Evolutionary conservation across 2,329 filamentous ascomycete genomes (phyloP), one percentile per base, ranked within the genome.

Genomic region (Hypoxylon sp.): DNA sequence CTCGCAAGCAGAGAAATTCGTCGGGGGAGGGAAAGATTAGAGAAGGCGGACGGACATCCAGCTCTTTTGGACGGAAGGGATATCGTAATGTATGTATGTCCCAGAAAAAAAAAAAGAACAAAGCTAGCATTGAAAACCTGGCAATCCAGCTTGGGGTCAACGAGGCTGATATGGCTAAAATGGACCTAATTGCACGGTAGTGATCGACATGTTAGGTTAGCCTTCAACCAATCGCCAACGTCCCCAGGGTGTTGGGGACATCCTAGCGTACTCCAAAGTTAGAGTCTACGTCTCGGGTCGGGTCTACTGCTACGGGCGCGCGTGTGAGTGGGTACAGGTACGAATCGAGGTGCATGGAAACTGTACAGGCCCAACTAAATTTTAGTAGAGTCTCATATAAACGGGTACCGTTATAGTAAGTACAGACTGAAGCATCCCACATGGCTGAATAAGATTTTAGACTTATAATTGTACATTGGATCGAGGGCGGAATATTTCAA

Each of bases 141-240:
- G 48, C 49, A 40, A 44, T 40, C 48, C 30, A 64, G 54, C 46
- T 64, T 42, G 50, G 60, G 51, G 51, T 49, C 55, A 68, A 46
- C 71, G 61, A 73, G 71, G 71, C 71, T 73, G 71, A 73, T 71
- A 71, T 68, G 69, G 70, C 37, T 72, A 65, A 73, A 70, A 64
- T 56, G 54, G 68, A 65, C 64, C 49, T 57, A 68, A 64, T 67
- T 35, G 61, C 46, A 61, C 58, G 46, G 65, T 61, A 20, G 33
- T 57, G 68, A 72, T 70, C 70, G 67, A 68, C 67, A 31, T 46
- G 17, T 17, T 57, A 66, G 55, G 67, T 67, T 30, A 66, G 20
- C 22, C 37, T 48, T 46, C n/a, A 22, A 25, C 71, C 68, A 71
- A 72, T 72, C 56, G 48, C 35, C 20, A 22, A 8, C 1, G 11